Base-by-base conservation (phyloP, 352 stramenopile genomes). In the Blastocystis sp. region DNA sequence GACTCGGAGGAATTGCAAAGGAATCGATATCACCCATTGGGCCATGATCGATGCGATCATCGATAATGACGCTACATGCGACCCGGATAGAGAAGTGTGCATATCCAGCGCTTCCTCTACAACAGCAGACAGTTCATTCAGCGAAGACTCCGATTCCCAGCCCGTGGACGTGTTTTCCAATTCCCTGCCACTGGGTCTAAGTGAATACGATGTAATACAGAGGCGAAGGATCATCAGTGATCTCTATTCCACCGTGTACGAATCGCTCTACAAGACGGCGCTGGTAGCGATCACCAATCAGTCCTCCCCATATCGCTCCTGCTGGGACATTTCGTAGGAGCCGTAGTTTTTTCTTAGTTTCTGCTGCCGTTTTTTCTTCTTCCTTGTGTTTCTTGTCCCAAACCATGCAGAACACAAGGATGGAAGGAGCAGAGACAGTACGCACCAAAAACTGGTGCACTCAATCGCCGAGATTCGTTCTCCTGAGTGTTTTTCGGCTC, bases 1-100 rank as follows among this genome's bases (percentile, higher is more conserved):
- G 38, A 21, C 68, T 54, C 71, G 71, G 10, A 64, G 45, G 74
- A 84, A 84, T 54, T 84, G 74, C 57, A 84, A 57, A 45, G 74
- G 74, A 70, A 34, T 34, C n/a, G 19, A 42, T 34, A 28, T 84
- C 3, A 63, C 57, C n/a, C 74, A 84, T 48, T 84, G 52, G 45
- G 74, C 74, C 19, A 17, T 57, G 21, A 84, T 84, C 48, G 48
- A 57, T 14, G 14, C 6, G 6, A 14, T 57, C 48, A 7, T 57
- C 14, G 48, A 14, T 17, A 14, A 57, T 57, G 28, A 34, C 28
- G 28, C 28, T 34, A 34, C 28, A 34, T 34, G 28, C 28, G 28
- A 34, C 28, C 28, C 28, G 28, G 28, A 34, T 34, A 34, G 28
- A 34, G 28, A 34, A 34, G 28, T 34, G 28, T 57, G 6, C 6